A percentile compares a stretch with the other conserved stretches of the same genome.
phyloP scores from a whole-genome alignment of 1,284 basidiomycete species.

The Xerocomus amazonicus region DNA sequence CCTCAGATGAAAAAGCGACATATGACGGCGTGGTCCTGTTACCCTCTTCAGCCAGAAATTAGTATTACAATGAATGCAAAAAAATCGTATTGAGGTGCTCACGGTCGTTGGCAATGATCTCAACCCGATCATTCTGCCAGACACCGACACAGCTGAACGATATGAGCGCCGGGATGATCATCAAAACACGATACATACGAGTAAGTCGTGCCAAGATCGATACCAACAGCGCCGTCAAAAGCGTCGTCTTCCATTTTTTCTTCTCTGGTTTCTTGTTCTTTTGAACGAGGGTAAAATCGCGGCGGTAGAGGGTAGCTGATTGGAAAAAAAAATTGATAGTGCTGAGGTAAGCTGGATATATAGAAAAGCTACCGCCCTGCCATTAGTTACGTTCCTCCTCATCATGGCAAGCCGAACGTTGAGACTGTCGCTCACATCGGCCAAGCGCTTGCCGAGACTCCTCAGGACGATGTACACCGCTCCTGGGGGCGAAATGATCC shows the following conservation, averaged over 20 bases:
- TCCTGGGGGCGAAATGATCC: slow-evolving; percentile 31
- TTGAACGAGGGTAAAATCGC: slow-evolving; percentile 30
- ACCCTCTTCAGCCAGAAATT: slow-evolving; percentile 64
- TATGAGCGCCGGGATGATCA: slow-evolving; percentile 14
- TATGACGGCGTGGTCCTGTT: slow-evolving; percentile 99
- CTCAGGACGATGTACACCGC: slow-evolving; percentile 33
- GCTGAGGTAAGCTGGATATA: slow-evolving; percentile 35
- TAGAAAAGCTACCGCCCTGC: slow-evolving; percentile 46
- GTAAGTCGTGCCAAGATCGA: slow-evolving; percentile 90
- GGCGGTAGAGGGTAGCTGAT: slow-evolving; percentile 26
- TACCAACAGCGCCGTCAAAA: slow-evolving; percentile 96
- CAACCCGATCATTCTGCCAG: slow-evolving; percentile 98
- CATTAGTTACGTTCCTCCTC: slow-evolving; percentile 26
- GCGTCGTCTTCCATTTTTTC: slow-evolving; percentile 81
- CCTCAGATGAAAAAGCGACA: slow-evolving; percentile 96
- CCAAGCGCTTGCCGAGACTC: slow-evolving; percentile 26
- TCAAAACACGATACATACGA: slow-evolving; percentile 52
- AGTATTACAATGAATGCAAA: slow-evolving; percentile 3
- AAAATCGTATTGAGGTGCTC: slow-evolving; percentile 33
- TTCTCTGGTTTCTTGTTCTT: slow-evolving; percentile 46
- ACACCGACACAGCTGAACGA: slow-evolving; percentile 83
- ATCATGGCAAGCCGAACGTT: slow-evolving; percentile 36
- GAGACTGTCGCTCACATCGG: slow-evolving; percentile 42
- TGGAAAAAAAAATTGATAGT: slow-evolving; percentile 35
- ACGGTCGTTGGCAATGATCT: slow-evolving; percentile 98